Evolutionary conservation across 2,329 filamentous ascomycete species (phyloP).

Genomic region (Aphanocladium album): DNA sequence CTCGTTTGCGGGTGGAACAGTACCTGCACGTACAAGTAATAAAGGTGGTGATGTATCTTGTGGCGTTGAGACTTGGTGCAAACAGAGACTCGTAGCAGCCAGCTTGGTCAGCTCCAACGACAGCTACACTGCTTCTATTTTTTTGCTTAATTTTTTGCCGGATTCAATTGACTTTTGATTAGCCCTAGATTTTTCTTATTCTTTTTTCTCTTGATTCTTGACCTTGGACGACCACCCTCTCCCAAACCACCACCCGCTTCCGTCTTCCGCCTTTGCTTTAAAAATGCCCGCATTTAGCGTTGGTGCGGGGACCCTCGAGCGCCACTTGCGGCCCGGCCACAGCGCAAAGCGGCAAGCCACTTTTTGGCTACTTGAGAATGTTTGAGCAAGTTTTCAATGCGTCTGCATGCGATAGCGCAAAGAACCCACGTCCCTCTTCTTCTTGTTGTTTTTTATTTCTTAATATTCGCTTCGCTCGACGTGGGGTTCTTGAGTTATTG

Average conservation of each 20-base stretch:
- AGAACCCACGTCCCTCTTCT: background rate
- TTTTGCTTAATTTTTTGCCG: background rate
- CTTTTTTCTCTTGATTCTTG: no score
- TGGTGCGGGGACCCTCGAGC: no score
- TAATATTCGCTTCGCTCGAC: background rate
- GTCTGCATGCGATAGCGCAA: constrained; percentile 15
- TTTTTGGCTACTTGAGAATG: constrained; percentile 24
- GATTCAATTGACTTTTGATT: no score
- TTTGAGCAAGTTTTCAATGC: constrained; percentile 36
- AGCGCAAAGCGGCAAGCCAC: no score
- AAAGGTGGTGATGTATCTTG: background rate
- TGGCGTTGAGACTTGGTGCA: background rate
- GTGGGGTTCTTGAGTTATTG: background rate
- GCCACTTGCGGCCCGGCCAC: no score
- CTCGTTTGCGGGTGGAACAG: no score
- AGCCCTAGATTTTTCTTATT: no score
- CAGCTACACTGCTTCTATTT: no score
- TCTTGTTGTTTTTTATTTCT: background rate
- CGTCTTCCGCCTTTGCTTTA: no score
- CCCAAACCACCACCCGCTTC: background rate
- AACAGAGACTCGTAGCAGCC: background rate
- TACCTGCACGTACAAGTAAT: no score
- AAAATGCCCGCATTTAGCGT: no score
- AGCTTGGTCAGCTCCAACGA: no score
- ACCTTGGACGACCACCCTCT: background rate